Base-by-base conservation (phyloP, 768 basidiomycete species). In the Naematelia encephala region DNA sequence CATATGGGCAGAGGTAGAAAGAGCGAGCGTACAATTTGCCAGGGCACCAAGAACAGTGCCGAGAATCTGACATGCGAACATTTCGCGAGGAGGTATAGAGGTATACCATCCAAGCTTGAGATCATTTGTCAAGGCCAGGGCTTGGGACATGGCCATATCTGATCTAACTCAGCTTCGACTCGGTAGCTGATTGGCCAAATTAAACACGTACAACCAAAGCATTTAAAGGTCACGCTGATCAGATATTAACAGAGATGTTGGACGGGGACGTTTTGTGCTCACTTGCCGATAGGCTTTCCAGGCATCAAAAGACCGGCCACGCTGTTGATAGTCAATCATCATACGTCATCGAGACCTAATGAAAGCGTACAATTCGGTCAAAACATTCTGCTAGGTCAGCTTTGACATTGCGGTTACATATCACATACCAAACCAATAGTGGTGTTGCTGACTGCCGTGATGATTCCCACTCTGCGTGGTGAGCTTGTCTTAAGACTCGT, bases 81-180 rank as follows among this genome's bases (percentile, higher is more conserved):
- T 78, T 60, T 77, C 68, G 19, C 67, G 54, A 12, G 71, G 71
- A 21, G 71, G 68, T 22, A 73, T 73, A 2, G 64, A 69, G 23
- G 67, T 70, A 29, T 72, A 76, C 64, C 69, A 71, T 11, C 76
- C 73, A 8, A 78, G 61, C 60, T 78, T 78, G 22, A 77, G 74
- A 48, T 78, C 78, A 0, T 57, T 45, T 1, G 74, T 65, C 4
- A 78, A 58, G 8, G 59, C 60, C 0, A 78, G 60, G 23, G 78
- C 76, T 59, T 78, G 78, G 2, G 70, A 68, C 66, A 76, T 68
- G 11, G 74, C 70, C 78, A 78, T 77, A 51, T 78, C 72, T 74
- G 39, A 19, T n/a, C 5, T 46, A 48, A 5, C 5, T 60, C 28
- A 59, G 54, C 28, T 30, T n/a, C 51, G n/a, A 5, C 13, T 25